Evolutionary conservation across 2,329 filamentous ascomycete genomes (phyloP), one percentile per base, ranked within the genome.

Genomic region (Geosmithia flava): DNA sequence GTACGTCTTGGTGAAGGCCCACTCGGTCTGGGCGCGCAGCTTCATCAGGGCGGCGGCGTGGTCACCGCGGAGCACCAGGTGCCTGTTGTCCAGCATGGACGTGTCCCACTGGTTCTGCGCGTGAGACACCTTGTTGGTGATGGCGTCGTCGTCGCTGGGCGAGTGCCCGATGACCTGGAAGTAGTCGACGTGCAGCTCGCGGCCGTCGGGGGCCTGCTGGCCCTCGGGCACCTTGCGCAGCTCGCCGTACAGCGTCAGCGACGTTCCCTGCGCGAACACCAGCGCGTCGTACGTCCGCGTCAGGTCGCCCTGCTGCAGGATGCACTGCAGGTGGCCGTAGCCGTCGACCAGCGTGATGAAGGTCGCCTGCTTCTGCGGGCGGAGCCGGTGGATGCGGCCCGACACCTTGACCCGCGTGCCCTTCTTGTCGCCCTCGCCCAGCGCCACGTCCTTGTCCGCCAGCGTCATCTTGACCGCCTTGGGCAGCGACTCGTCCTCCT

Each of bases 221-320:
- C 86, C 87, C 20, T 78, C 76, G 10, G 85, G 90, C 4, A 95
- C 84, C 59, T 85, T 77, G 62, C 80, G 81, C 75, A 96, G 81
- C 72, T 94, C 86, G 56, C 90, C 90, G 51, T 80, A 80, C 50
- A 96, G 79, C 58, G 82, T 81, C 60, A 96, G 80, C 47, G 87
- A 87, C n/a, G 88, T 93, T 68, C 91, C 89, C 53, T 85, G 81
- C 30, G 87, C 87, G 56, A 96, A 78, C 20, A 85, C 89, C 56
- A 95, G 72, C 52, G 87, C 86, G 60, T 95, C 88, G 70, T 94
- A 94, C n/a, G 87, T 91, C 73, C 88, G 89, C 55, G 87, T 84
- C 57, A 97, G 75, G 53, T 88, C 76, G 49, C 89, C 89, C 3
- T 74, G 66, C 33, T 11, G 11, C 55, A 96, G 71, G 52, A 95